These are phyloP conservation scores for Lactarius evosmus DNA, from an alignment of 768 basidiomycete species.

Conservation along the genomic window DNA sequence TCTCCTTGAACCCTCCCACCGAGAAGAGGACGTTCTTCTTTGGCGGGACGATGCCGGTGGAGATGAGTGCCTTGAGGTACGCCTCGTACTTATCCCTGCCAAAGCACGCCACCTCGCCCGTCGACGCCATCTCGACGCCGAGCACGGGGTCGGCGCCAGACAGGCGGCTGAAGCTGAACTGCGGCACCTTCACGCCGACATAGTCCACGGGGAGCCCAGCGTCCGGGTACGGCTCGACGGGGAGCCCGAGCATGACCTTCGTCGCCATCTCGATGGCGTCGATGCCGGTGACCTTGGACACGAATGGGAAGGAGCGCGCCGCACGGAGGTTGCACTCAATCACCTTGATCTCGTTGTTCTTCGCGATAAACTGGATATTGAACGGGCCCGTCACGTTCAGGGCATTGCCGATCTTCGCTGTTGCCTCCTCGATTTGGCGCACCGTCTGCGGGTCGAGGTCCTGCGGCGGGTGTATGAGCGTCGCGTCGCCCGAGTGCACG, in stretches of 20 bases:
- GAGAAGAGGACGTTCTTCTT: constrained; percentile 98
- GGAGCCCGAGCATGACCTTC: constrained; percentile 93
- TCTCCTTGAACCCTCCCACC: constrained; percentile 95
- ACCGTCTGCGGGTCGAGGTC: constrained; percentile 97
- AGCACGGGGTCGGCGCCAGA: constrained; percentile 97
- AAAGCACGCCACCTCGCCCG: constrained; percentile 98
- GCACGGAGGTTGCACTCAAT: constrained; percentile 99
- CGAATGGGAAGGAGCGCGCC: constrained; percentile 97
- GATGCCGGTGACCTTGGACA: constrained; percentile 95
- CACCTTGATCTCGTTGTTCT: constrained; percentile 99
- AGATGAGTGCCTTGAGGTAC: constrained; percentile 94
- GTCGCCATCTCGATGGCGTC: constrained; percentile 99
- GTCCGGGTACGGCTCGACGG: constrained; percentile 89
- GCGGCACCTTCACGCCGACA: constrained; percentile 99
- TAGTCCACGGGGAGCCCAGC: constrained; percentile 85
- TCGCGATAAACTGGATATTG: constrained; percentile 99
- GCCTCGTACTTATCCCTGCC: constrained; percentile 98
- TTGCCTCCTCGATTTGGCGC: constrained; percentile 93
- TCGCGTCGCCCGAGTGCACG: constrained; percentile 98
- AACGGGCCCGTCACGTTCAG: constrained; percentile 97
- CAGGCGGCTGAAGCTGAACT: constrained; percentile 96
- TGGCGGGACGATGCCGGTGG: constrained; percentile 90
- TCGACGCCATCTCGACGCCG: constrained; percentile 99
- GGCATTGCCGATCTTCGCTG: constrained; percentile 95
- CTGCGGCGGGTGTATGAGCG: constrained; percentile 96